Percentiles rank a stretch among this genome's conserved stretches.
Evolutionary conservation across 805 yeast genomes (phyloP).

Genomic region (Zygotorulaspora chibaensis): DNA sequence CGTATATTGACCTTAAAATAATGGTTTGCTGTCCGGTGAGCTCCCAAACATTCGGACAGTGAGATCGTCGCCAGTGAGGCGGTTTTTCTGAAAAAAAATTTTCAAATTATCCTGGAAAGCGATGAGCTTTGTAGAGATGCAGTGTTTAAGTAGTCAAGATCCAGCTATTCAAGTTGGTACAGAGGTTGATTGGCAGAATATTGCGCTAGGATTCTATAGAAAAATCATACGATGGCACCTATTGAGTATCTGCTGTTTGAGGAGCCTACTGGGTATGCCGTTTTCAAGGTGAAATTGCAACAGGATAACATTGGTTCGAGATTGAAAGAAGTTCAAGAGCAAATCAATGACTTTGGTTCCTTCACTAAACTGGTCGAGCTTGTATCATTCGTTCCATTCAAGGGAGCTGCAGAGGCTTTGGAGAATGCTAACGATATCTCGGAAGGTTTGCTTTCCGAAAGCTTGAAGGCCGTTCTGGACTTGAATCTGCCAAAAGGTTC

Average conservation of each 20-base stretch:
- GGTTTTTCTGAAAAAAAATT: conserved; percentile 5
- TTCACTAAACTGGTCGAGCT: conserved; percentile 91
- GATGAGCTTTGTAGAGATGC: conserved; percentile 8
- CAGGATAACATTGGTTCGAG: conserved; percentile 93
- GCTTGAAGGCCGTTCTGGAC: conserved; percentile 83
- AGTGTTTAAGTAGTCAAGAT: background rate
- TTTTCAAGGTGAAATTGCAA: conserved; percentile 88
- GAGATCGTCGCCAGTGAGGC: background rate
- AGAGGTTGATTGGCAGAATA: background rate
- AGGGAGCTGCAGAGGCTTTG: conserved; percentile 98
- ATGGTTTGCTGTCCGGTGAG: background rate
- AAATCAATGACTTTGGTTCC: conserved; percentile 75
- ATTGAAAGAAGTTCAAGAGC: conserved; percentile 89
- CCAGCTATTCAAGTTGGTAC: background rate
- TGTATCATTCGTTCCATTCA: conserved; percentile 95
- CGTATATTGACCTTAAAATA: background rate
- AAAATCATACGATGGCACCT: conserved; percentile 48
- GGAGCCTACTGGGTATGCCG: conserved; percentile 97
- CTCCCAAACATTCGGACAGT: background rate
- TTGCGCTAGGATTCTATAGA: background rate
- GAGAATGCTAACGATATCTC: conserved; percentile 97
- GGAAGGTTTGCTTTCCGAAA: conserved; percentile 93
- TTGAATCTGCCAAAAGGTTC: conserved; percentile 77
- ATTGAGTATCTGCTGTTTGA: conserved; percentile 91
- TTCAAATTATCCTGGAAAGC: conserved; percentile 5